phyloP scores from a whole-genome alignment of 2,329 filamentous ascomycete genomes.

The Xylaria digitata region DNA sequence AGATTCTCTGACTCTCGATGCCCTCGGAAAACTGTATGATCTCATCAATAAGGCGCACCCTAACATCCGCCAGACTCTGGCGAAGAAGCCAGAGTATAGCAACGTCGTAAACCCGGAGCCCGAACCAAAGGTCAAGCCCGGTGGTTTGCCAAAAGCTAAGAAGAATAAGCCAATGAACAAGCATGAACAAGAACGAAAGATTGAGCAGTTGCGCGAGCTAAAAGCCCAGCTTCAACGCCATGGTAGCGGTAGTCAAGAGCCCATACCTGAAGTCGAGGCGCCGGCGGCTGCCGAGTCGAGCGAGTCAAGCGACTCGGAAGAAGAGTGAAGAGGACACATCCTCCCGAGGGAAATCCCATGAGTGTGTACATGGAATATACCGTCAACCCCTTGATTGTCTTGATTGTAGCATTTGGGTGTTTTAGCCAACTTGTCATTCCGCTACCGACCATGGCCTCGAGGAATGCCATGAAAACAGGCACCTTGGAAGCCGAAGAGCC shows the following conservation, averaged over 20 bases:
- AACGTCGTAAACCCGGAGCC: conserved; percentile 43
- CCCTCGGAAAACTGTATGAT: conserved; percentile 62
- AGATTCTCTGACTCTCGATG: conserved; percentile 66
- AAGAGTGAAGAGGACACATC: conserved; percentile 40
- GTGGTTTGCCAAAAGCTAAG: conserved; percentile 66
- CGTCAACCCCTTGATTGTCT: conserved; percentile 8
- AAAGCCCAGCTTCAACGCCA: conserved; percentile 62
- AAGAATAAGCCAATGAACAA: conserved; percentile 85
- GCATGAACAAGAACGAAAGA: conserved; percentile 74
- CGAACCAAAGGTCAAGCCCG: conserved; percentile 44
- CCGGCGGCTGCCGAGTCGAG: conserved; percentile 43
- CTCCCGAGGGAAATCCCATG: not conserved
- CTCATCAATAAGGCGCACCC: conserved; percentile 56
- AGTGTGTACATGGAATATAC: conserved; percentile 14
- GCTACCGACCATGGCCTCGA: too few species aligned
- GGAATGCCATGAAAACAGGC: too few species aligned
- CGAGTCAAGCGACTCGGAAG: conserved; percentile 49
- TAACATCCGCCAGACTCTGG: conserved; percentile 49
- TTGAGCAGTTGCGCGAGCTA: conserved; percentile 70
- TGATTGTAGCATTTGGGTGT: conserved; percentile 14
- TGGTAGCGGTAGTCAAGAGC: conserved; percentile 57
- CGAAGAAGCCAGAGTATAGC: conserved; percentile 50
- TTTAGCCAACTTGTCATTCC: conserved; percentile 3
- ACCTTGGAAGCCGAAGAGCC: conserved; percentile 1
- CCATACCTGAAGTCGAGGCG: conserved; percentile 44